Percentiles rank a stretch among this genome's conserved stretches.
phyloP scores from a whole-genome alignment of 345 rosid species.

The Jatropha curcas region DNA sequence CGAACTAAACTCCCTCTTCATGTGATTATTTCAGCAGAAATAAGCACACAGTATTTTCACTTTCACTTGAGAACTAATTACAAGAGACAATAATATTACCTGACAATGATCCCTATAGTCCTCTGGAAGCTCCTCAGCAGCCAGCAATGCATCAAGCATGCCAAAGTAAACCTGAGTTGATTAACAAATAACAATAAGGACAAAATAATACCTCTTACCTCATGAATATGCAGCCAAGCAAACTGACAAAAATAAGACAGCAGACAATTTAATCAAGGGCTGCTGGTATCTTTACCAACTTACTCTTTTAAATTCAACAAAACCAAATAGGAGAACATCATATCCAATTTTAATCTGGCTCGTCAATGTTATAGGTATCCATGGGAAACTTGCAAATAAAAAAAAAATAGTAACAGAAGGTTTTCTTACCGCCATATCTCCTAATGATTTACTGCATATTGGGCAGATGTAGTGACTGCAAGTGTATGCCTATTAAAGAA shows the following conservation, averaged over 20 bases:
- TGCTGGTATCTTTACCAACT: not conserved
- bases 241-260: not conserved
- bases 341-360: too few species aligned
- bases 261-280: not conserved
- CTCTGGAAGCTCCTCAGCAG: slow-evolving; percentile 87
- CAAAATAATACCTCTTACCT: not conserved
- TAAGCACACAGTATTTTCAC: too few species aligned
- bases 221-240: not conserved
- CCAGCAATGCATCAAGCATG: slow-evolving; percentile 89
- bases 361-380: not conserved
- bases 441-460: slow-evolving; percentile 87
- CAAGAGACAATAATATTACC: slow-evolving; percentile 36
- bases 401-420: not conserved
- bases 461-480: slow-evolving; percentile 94
- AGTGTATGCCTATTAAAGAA: slow-evolving; percentile 71
- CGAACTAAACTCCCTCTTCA: too few species aligned
- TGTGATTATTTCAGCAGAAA: not conserved
- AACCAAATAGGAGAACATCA: too few species aligned
- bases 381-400: not conserved
- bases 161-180: slow-evolving; percentile 77
- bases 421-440: slow-evolving; percentile 86
- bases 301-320: too few species aligned
- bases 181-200: slow-evolving; percentile 1
- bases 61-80: not conserved
- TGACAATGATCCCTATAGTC: slow-evolving; percentile 78